Evolutionary conservation across 768 basidiomycete genomes (phyloP).

Genomic region (Pilatotrama ljubarskyi): DNA sequence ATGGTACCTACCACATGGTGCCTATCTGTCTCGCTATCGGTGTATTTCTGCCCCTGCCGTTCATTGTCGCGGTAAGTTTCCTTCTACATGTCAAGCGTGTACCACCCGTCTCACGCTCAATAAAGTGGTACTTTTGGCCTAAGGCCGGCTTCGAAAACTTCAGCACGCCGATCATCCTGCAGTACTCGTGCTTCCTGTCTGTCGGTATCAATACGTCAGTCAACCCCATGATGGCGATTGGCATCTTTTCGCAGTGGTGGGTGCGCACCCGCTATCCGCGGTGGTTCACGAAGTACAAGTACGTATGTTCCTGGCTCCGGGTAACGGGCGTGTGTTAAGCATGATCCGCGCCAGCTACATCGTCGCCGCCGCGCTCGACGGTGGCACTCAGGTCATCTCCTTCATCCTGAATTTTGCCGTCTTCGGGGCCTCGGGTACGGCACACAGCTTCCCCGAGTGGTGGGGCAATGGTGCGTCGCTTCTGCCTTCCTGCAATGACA

Average conservation of each 20-base stretch:
- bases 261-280: conserved; percentile 39
- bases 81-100: neutral
- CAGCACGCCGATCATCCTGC: conserved; percentile 46
- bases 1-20: conserved; percentile 19
- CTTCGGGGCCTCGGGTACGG: conserved; percentile 31
- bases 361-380: conserved; percentile 40
- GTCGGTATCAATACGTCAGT: conserved; percentile 60
- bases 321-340: neutral
- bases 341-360: conserved; percentile 34
- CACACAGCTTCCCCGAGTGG: conserved; percentile 31
- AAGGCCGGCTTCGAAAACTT: conserved; percentile 47
- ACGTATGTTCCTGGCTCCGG: conserved; percentile 1
- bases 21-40: conserved; percentile 49
- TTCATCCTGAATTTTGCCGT: conserved; percentile 38
- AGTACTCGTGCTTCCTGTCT: conserved; percentile 44
- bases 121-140: conserved; percentile 46
- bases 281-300: conserved; percentile 41
- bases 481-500: too few relatives aligned
- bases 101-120: neutral
- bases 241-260: conserved; percentile 49
- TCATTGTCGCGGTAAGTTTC: conserved; percentile 37
- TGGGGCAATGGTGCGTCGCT: conserved; percentile 27
- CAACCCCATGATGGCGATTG: conserved; percentile 45
- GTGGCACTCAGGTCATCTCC: conserved; percentile 39
- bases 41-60: conserved; percentile 53